Evolutionary conservation across 2,329 filamentous ascomycete species (phyloP).

Genomic region (Fusarium devonianum): DNA sequence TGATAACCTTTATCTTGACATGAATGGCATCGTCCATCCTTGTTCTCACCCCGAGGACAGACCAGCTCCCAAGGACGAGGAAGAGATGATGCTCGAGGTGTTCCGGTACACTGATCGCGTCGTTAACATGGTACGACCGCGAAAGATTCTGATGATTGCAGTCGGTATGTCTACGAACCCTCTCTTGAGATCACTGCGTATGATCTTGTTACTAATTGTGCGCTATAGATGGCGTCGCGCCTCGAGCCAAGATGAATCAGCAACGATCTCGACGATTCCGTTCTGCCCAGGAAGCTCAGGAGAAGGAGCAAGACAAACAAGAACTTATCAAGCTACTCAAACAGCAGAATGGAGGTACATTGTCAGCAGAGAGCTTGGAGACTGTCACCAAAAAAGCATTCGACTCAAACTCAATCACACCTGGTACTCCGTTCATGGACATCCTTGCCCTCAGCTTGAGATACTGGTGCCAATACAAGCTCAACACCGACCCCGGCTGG

Average conservation of each 20-base stretch:
- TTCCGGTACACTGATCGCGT: conserved; percentile 99
- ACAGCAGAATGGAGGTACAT: conserved; percentile 73
- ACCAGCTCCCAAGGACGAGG: conserved; percentile 89
- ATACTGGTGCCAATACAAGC: conserved; percentile 97
- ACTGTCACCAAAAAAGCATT: conserved; percentile 85
- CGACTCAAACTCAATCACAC: conserved; percentile 87
- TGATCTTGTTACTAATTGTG: conserved; percentile 38
- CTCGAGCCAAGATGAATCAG: conserved; percentile 99
- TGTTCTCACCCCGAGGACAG: conserved; percentile 97
- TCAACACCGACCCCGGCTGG: conserved; percentile 97
- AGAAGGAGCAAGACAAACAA: conserved; percentile 90
- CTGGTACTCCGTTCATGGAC: conserved; percentile 98
- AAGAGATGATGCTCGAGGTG: conserved; percentile 99
- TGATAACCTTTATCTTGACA: conserved; percentile 97
- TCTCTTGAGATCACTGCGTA: background rate
- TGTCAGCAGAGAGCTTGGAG: conserved; percentile 67
- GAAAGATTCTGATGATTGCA: conserved; percentile 96
- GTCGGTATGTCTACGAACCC: conserved; percentile 73
- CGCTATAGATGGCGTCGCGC: conserved; percentile 84
- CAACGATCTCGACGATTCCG: conserved; percentile 96
- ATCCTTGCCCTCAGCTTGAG: conserved; percentile 87
- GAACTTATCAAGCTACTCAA: conserved; percentile 86
- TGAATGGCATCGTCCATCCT: conserved; percentile 99
- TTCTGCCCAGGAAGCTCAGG: conserved; percentile 89
- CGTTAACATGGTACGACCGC: conserved; percentile 96